phyloP scores from a whole-genome alignment of 768 basidiomycete genomes.

The Phanerodontia chrysosporium region DNA sequence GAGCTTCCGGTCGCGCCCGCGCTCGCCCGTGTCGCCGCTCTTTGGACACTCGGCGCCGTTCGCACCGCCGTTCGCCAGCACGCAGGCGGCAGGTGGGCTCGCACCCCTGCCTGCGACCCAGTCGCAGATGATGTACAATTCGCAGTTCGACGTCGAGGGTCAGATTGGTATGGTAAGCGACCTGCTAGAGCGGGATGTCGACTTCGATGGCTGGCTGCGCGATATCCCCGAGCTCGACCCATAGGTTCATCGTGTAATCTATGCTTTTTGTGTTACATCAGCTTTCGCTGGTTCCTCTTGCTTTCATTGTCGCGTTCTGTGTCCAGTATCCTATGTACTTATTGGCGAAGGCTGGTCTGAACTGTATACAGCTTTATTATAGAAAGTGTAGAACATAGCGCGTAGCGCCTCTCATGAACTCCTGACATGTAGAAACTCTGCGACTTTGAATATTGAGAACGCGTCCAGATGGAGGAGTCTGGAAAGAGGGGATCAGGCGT shows the following conservation, averaged over 20 bases:
- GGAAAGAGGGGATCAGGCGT: too few species aligned
- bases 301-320: neutral
- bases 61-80: conserved; percentile 33
- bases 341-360: too few species aligned
- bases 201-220: conserved; percentile 50
- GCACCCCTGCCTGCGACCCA: conserved; percentile 13
- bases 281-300: neutral
- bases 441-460: too few species aligned
- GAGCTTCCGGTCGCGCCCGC: conserved; percentile 22
- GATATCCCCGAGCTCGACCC: conserved; percentile 34
- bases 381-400: too few species aligned
- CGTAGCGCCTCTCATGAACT: too few species aligned
- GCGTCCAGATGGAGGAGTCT: too few species aligned
- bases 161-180: conserved; percentile 49
- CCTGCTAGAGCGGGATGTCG: conserved; percentile 54
- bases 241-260: too few species aligned
- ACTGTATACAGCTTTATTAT: too few species aligned
- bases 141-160: conserved; percentile 56
- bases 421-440: too few species aligned
- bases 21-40: conserved; percentile 31
- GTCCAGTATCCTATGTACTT: too few species aligned
- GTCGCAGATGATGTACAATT: conserved; percentile 43
- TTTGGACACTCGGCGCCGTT: conserved; percentile 29
- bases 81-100: conserved; percentile 17
- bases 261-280: too few species aligned